Evolutionary conservation across 768 basidiomycete species (phyloP).

Genomic region (Cystobasidium ongulense): DNA sequence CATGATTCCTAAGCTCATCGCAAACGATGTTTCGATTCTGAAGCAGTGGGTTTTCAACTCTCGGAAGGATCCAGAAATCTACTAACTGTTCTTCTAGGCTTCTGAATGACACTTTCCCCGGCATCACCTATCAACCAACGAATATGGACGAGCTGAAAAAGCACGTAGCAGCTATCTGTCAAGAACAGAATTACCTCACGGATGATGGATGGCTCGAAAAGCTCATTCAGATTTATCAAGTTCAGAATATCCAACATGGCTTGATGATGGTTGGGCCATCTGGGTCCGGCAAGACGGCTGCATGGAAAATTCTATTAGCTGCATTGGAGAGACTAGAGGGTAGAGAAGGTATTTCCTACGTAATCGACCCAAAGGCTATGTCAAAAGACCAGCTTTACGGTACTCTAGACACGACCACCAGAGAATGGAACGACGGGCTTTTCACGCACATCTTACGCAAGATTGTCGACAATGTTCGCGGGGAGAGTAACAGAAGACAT

Average conservation of each 20-base stretch:
- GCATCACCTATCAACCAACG: conserved; percentile 80
- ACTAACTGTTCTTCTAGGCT: conserved; percentile 52
- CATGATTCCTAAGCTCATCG: conserved; percentile 94
- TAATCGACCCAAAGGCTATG: conserved; percentile 98
- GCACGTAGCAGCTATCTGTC: conserved; percentile 77
- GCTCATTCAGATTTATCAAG: conserved; percentile 95
- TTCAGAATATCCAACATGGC: conserved; percentile 98
- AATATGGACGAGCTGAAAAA: conserved; percentile 76
- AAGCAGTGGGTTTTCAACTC: conserved; percentile 56
- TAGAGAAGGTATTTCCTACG: conserved; percentile 82
- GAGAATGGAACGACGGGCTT: conserved; percentile 98
- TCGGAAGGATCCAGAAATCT: neutral
- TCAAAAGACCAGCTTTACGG: conserved; percentile 97
- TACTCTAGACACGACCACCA: conserved; percentile 88
- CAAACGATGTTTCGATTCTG: conserved; percentile 88
- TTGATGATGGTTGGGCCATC: conserved; percentile 99
- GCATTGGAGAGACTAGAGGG: conserved; percentile 88
- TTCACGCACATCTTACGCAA: conserved; percentile 96
- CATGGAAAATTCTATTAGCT: conserved; percentile 86
- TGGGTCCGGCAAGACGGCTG: conserved; percentile 90
- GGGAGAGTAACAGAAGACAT: conserved; percentile 89
- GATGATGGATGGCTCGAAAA: conserved; percentile 89
- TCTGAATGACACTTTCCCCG: conserved; percentile 93
- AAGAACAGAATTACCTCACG: conserved; percentile 70
- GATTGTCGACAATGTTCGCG: conserved; percentile 96